phyloP scores from a whole-genome alignment of 2,329 filamentous ascomycete species.

The Sordariomycetes sp. region DNA sequence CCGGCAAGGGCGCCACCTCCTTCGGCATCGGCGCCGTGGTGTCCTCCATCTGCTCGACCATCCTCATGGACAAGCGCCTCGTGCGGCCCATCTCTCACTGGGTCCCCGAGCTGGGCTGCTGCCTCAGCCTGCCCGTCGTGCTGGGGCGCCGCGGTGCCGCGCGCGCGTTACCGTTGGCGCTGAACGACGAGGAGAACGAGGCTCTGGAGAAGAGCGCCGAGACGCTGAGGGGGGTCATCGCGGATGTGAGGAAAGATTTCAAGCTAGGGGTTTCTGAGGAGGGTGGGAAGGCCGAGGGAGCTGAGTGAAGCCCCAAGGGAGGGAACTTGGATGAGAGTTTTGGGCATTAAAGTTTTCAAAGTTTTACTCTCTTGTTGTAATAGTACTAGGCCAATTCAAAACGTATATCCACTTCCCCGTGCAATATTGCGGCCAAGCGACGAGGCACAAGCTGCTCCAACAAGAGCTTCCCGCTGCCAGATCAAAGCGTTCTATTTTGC shows the following conservation, averaged over 20 bases:
- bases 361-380: not conserved
- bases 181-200: not conserved
- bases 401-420: not conserved
- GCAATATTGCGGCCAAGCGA: too few relatives aligned
- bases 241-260: constrained; percentile 3
- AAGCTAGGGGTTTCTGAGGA: not conserved
- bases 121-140: constrained; percentile 4
- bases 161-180: not conserved
- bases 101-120: constrained; percentile 4
- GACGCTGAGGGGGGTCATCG: constrained; percentile 2
- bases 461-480: too few relatives aligned
- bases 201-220: not conserved
- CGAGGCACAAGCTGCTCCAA: too few relatives aligned
- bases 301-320: not conserved
- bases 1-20: constrained; percentile 4
- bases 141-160: constrained; percentile 2
- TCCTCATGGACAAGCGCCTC: constrained; percentile 5
- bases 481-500: too few relatives aligned
- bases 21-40: constrained; percentile 6
- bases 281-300: not conserved
- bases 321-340: not conserved
- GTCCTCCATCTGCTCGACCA: constrained; percentile 4
- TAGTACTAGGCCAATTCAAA: too few relatives aligned
- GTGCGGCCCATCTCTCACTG: constrained; percentile 4
- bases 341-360: too few relatives aligned